Base-by-base conservation (phyloP, 495 filamentous ascomycete species). In the Chaetomium tenue region DNA sequence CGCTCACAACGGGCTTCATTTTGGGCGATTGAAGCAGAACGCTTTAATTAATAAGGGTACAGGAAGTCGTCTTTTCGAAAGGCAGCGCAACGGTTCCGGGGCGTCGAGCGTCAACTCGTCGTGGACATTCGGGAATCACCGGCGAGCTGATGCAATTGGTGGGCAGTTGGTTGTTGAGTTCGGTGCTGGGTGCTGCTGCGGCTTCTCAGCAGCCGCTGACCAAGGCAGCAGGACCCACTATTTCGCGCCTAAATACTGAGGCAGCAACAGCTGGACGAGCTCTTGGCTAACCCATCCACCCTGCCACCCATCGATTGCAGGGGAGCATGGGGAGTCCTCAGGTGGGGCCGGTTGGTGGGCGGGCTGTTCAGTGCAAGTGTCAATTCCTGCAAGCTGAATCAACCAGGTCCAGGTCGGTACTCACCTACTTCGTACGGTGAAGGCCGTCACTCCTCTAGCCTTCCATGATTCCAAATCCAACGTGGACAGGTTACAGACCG, bases 1-100 rank as follows among this genome's bases (percentile, higher is more conserved):
- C 86, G 67, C 90, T 89, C 55, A 97, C 89, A 72, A 97, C 79
- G 60, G 92, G 92, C 87, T 96, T 96, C 91, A 96, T 96, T 68
- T 68, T 89, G 83, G 55, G 76, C 28, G 42, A 20, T 44, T n/a
- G 60, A 20, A 46, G 39, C 12, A 46, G n/a, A 28, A 3, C 20
- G 37, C 6, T 40, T 5, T 16, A 37, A 20, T 58, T 39, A 28
- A 28, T 33, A 58, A 5, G 23, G 25, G 13, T 6, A 18, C 25
- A 20, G 13, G 25, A 1, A 44, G 22, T 26, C 12, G 26, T 3
- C n/a, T 40, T 42, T 12, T 58, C 55, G 18, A 28, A 9, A 18
- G 9, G 39, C 26, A 9, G 28, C 12, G 20, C 46, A 39, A 39
- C 20, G 33, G 39, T 5, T 58, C 22, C n/a, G 9, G 39, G 18